A percentile compares a stretch with the other conserved stretches of the same genome.
These are phyloP conservation scores for Datura wrightii DNA, from an alignment of 257 asterid genomes.

Conservation along the genomic window DNA sequence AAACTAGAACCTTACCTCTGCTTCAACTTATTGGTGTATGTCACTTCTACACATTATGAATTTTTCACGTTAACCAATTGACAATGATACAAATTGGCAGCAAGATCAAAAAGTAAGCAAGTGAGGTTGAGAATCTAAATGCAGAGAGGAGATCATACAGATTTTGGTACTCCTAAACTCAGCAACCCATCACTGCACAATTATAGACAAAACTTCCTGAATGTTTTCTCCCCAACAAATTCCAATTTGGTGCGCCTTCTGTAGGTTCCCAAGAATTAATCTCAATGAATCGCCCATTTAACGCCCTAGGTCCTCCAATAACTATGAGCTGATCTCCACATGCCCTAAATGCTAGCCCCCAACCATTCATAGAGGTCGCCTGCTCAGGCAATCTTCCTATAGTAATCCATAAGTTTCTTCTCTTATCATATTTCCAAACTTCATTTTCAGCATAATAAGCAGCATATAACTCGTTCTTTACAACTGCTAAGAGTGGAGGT, in stretches of 20 bases:
- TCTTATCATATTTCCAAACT: constrained; percentile 66
- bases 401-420: constrained; percentile 51
- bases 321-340: constrained; percentile 81
- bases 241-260: constrained; percentile 69
- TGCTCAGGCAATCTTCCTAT: constrained; percentile 75
- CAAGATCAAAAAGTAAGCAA: constrained; percentile 9
- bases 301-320: constrained; percentile 74
- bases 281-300: constrained; percentile 69
- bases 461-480: constrained; percentile 72
- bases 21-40: constrained; percentile 31
- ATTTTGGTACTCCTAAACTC: constrained; percentile 12
- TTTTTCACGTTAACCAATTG: constrained; percentile 25
- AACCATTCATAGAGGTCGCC: constrained; percentile 74
- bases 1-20: constrained; percentile 26
- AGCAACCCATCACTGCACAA: constrained; percentile 57
- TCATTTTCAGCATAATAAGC: constrained; percentile 74
- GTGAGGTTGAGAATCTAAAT: constrained; percentile 14
- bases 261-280: constrained; percentile 78
- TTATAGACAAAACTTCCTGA: constrained; percentile 51
- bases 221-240: constrained; percentile 41
- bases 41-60: constrained; percentile 29
- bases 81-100: neutral
- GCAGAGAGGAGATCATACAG: constrained; percentile 24
- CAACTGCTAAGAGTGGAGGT: constrained; percentile 89
- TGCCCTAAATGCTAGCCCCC: constrained; percentile 95